Evolutionary conservation across 306 rosid species (phyloP).

Genomic region (Gynostemma pentaphyllum): DNA sequence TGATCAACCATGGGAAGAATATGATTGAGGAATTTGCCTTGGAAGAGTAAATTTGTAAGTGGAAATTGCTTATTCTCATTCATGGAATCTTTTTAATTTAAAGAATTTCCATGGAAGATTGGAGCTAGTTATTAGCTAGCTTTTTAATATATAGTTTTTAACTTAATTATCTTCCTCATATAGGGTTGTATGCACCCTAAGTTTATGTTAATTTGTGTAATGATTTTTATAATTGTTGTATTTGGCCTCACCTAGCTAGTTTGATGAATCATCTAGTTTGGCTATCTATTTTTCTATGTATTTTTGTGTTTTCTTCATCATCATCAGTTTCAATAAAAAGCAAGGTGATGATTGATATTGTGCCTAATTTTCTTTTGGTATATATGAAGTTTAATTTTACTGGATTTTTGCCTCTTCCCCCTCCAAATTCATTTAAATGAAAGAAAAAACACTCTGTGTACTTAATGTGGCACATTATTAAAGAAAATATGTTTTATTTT

Average conservation of each 20-base stretch:
- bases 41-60: constrained; percentile 11
- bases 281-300: not conserved
- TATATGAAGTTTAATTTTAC: too few relatives aligned
- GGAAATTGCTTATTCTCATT: constrained; percentile 1
- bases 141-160: not conserved
- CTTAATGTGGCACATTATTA: too few relatives aligned
- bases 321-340: not conserved
- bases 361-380: not conserved
- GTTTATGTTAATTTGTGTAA: not conserved
- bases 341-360: not conserved
- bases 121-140: not conserved
- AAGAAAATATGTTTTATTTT: too few relatives aligned
- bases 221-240: too few relatives aligned
- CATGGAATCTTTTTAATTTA: not conserved
- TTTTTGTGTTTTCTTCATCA: not conserved
- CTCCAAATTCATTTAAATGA: too few relatives aligned
- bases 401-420: too few relatives aligned
- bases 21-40: constrained; percentile 26
- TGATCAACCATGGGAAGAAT: constrained; percentile 37
- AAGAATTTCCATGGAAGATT: not conserved
- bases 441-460: too few relatives aligned
- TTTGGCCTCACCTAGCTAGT: not conserved
- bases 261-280: not conserved
- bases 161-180: too few relatives aligned
- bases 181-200: not conserved